Evolutionary conservation across 2,329 filamentous ascomycete genomes (phyloP).

Genomic region (Ophiocordyceps camponoti-saundersi): DNA sequence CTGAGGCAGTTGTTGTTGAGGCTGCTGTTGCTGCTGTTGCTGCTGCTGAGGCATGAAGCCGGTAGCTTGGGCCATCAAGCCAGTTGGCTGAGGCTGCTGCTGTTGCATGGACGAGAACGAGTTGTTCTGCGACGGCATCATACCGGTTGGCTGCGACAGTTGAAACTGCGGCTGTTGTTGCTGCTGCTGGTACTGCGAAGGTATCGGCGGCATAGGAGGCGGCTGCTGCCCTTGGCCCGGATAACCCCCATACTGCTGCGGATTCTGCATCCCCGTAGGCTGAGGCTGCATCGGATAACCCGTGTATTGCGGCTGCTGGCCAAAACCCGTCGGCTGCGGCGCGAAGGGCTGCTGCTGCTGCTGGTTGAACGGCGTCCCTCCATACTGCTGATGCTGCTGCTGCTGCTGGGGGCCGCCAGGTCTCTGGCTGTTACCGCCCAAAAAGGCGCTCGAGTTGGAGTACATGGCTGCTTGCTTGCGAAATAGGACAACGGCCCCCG

Average conservation of each 20-base stretch:
- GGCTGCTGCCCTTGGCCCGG: constrained; percentile 32
- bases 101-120: constrained; percentile 15
- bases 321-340: constrained; percentile 43
- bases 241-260: constrained; percentile 52
- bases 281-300: constrained; percentile 38
- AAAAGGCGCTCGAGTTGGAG: constrained; percentile 72
- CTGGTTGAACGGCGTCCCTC: constrained; percentile 21
- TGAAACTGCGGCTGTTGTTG: constrained; percentile 37
- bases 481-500: not conserved
- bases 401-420: constrained; percentile 33
- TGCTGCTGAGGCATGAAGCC: not conserved
- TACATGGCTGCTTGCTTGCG: constrained; percentile 44
- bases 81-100: not conserved
- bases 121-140: constrained; percentile 15
- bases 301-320: constrained; percentile 40
- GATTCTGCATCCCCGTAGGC: constrained; percentile 31
- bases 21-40: not conserved
- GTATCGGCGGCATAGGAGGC: constrained; percentile 42
- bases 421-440: constrained; percentile 62
- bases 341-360: constrained; percentile 34
- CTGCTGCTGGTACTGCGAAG: constrained; percentile 39
- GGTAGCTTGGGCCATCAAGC: not conserved
- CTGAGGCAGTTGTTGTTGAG: not conserved
- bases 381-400: constrained; percentile 18
- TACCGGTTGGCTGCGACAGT: constrained; percentile 24